Percentiles rank a stretch among this genome's conserved stretches.
These are phyloP conservation scores for Dittrichia graveolens DNA, from an alignment of 129 eudicot genomes.

Conservation along the genomic window DNA sequence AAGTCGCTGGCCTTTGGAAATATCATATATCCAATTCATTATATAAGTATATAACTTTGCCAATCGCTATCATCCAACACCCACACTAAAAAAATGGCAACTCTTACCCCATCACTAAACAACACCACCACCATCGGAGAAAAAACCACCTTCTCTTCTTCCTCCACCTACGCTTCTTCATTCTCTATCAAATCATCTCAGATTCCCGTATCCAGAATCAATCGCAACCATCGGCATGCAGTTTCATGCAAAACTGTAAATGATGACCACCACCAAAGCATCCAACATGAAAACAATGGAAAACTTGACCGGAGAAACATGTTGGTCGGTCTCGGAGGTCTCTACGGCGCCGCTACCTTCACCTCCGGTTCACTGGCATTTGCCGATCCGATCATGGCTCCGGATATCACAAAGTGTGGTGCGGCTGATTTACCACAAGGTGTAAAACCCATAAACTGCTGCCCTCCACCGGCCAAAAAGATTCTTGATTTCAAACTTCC, in stretches of 20 bases:
- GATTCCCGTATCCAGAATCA: constrained; percentile 27
- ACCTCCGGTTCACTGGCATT: constrained; percentile 38
- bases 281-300: constrained; percentile 4
- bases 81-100: constrained; percentile 28
- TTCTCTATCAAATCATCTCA: constrained; percentile 44
- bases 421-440: constrained; percentile 56
- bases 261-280: constrained; percentile 5
- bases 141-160: constrained; percentile 18
- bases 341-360: constrained; percentile 52
- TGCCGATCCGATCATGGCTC: constrained; percentile 63
- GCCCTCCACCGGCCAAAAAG: constrained; percentile 51
- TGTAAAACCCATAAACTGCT: constrained; percentile 46
- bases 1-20: constrained; percentile 23
- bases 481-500: constrained; percentile 44
- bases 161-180: constrained; percentile 30
- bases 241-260: constrained; percentile 51
- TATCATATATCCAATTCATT: constrained; percentile 25
- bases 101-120: constrained; percentile 36
- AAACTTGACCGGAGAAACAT: constrained; percentile 62
- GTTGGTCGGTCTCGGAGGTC: constrained; percentile 61
- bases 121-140: constrained; percentile 31
- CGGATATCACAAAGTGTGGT: constrained; percentile 59
- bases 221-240: constrained; percentile 26
- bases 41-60: constrained; percentile 24
- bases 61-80: neutral